Percentiles rank a stretch among this genome's conserved stretches.
phyloP scores from a whole-genome alignment of 129 eudicot genomes.

The Kitagawia praeruptora region DNA sequence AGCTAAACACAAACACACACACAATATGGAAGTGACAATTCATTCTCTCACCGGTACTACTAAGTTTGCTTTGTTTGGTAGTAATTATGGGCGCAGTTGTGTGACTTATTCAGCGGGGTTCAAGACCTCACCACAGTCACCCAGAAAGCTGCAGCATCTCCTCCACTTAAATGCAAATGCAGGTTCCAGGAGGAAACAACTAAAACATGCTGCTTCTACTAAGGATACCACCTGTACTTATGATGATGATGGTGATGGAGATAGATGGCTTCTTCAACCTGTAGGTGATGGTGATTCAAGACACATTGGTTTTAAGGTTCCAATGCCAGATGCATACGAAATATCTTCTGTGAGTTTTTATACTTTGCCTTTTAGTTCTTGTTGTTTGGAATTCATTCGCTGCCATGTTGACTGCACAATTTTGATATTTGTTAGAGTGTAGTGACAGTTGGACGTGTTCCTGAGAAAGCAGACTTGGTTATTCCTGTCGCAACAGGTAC shows the following conservation, averaged over 20 bases:
- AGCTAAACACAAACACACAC: not conserved
- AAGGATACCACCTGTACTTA: constrained; percentile 21
- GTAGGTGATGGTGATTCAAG: constrained; percentile 86
- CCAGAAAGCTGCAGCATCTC: not conserved
- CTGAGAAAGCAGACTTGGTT: constrained; percentile 84
- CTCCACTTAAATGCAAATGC: not conserved
- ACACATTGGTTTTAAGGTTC: constrained; percentile 76
- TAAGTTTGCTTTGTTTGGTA: constrained; percentile 8
- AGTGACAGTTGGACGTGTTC: constrained; percentile 71
- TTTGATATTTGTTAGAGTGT: constrained; percentile 28
- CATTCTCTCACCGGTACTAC: constrained; percentile 25
- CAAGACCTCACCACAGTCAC: constrained; percentile 7
- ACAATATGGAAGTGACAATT: constrained; percentile 16
- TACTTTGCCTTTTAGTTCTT: not conserved
- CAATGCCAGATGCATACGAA: constrained; percentile 70
- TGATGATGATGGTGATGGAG: constrained; percentile 28
- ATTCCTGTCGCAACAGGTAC: constrained; percentile 97
- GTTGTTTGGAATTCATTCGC: not conserved
- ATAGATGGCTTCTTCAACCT: constrained; percentile 77
- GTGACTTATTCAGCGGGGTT: constrained; percentile 19
- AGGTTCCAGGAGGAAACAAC: constrained; percentile 11
- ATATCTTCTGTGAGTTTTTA: constrained; percentile 68
- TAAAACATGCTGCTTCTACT: constrained; percentile 37
- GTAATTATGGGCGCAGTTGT: constrained; percentile 7
- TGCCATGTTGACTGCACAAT: constrained; percentile 2